Conservation (phyloP, 2,329 filamentous ascomycete genomes). For the Cladophialophora bantiana region DNA sequence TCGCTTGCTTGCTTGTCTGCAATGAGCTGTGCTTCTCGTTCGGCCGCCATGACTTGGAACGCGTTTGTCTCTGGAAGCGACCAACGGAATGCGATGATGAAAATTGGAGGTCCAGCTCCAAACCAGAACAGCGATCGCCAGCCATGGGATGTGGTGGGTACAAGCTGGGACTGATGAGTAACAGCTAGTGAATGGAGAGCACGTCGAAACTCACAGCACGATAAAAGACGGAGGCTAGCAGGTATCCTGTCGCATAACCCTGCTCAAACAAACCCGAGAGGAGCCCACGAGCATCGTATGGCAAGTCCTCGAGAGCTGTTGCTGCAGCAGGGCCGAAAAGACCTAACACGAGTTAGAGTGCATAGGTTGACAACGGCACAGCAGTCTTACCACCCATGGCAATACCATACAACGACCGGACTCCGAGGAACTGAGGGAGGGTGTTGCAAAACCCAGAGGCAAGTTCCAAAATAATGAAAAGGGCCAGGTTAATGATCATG, state of each 20-base stretch:
- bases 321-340: conserved; percentile 67
- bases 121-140: conserved; percentile 93
- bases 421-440: conserved; percentile 64
- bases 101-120: conserved; percentile 75
- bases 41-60: conserved; percentile 56
- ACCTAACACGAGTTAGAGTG: conserved; percentile 39
- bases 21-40: conserved; percentile 29
- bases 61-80: conserved; percentile 79
- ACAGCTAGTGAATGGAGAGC: not conserved
- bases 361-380: not conserved
- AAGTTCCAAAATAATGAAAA: conserved; percentile 67
- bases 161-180: conserved; percentile 40
- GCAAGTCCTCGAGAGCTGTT: conserved; percentile 67
- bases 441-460: conserved; percentile 65
- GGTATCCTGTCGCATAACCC: conserved; percentile 68
- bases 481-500: conserved; percentile 64
- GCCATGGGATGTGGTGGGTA: conserved; percentile 74
- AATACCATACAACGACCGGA: conserved; percentile 66
- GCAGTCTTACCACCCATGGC: conserved; percentile 62
- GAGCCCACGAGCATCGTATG: conserved; percentile 63
- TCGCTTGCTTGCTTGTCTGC: conserved; percentile 43
- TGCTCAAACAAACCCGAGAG: conserved; percentile 68
- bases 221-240: conserved; percentile 63
- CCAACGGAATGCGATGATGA: conserved; percentile 80
- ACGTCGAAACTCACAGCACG: conserved; percentile 41